Evolutionary conservation across 306 rosid genomes (phyloP).

Genomic region (Dalbergia cochinchinensis): DNA sequence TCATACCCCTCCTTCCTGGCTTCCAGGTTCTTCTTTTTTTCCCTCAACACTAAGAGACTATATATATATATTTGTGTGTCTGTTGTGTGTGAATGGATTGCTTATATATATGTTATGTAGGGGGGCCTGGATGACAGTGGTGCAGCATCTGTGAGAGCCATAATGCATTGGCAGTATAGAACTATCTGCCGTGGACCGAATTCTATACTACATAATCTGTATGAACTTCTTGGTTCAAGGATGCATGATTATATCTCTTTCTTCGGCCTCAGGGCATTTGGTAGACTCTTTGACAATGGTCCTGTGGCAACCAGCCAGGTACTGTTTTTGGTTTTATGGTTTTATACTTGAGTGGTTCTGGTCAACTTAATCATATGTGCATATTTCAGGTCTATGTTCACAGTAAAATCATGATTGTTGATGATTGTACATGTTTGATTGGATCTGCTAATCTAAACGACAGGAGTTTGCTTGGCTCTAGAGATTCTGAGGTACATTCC

Average conservation of each 20-base stretch:
- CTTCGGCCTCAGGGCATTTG: slow-evolving; percentile 89
- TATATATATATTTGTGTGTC: slow-evolving; percentile 28
- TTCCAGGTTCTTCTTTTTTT: slow-evolving; percentile 73
- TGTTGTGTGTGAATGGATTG: slow-evolving; percentile 5
- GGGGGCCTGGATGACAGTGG: slow-evolving; percentile 98
- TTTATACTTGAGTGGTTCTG: slow-evolving; percentile 25
- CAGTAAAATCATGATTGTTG: slow-evolving; percentile 94
- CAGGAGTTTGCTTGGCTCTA: slow-evolving; percentile 93
- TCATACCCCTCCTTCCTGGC: slow-evolving; percentile 96
- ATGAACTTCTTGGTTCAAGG: slow-evolving; percentile 75
- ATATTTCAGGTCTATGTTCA: slow-evolving; percentile 87
- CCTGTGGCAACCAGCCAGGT: slow-evolving; percentile 98
- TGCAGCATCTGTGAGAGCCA: slow-evolving; percentile 99
- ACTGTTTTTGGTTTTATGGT: slow-evolving; percentile 31
- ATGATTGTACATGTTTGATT: slow-evolving; percentile 80
- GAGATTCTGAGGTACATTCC: slow-evolving; percentile 93
- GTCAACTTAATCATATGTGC: slow-evolving; percentile 40
- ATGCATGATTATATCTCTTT: slow-evolving; percentile 90
- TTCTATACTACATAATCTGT: slow-evolving; percentile 85
- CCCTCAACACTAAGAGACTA: slow-evolving; percentile 28
- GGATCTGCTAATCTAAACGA: slow-evolving; percentile 99
- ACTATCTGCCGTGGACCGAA: slow-evolving; percentile 88
- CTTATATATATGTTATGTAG: slow-evolving; percentile 54
- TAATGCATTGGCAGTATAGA: slow-evolving; percentile 98
- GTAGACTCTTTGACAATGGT: slow-evolving; percentile 81